Evolutionary conservation across 2,329 filamentous ascomycete genomes (phyloP), one percentile per base, ranked within the genome.

Genomic region (Juglanconis juglandina): DNA sequence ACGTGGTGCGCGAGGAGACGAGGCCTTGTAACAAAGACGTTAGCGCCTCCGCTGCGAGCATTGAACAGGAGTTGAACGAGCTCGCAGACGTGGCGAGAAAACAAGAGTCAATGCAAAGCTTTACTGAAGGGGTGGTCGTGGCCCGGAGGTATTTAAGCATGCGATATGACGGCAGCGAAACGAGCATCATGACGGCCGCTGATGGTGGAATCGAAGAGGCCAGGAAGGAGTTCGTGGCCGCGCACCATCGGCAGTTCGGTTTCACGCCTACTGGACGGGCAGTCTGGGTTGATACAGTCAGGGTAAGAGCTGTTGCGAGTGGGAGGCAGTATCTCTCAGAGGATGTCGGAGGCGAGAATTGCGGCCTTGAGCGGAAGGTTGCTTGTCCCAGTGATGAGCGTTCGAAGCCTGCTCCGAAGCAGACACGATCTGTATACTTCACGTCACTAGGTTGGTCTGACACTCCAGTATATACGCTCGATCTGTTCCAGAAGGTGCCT

Each of bases 1-100:
- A 60, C 17, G 58, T 60, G n/a, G 58, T 60, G 7, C 58, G 49
- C 32, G 58, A 60, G 34, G 58, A 59, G 52, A 34, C 42, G 35
- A 44, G 57, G 8, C 53, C 58, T 1, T 91, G 59, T 33, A 49
- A 50, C 13, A 52, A 52, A 32, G 49, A 49, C 14, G 35, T 88
- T 66, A 86, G 33, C 2, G 17, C 3, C 10, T 35, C 44, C 3
- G 58, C 34, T 6, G n/a, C 30, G n/a, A 44, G 13, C 17, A 47
- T 60, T 14, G 14, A 44, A 7, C n/a, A 24, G 17, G 42, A 55
- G n/a, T 5, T 49, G n/a, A 32, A 32, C 46, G 51, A 33, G 41
- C 51, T 59, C 7, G 49, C 17, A 4, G 49, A 42, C 35, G 11
- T 62, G 65, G 33, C 67, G 61, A 34, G 49, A 10, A 32, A 13